A percentile compares a stretch with the other conserved stretches of the same genome.
These are phyloP conservation scores for Aspergillus texensis DNA, from an alignment of 2,329 filamentous ascomycete species.

Conservation along the genomic window DNA sequence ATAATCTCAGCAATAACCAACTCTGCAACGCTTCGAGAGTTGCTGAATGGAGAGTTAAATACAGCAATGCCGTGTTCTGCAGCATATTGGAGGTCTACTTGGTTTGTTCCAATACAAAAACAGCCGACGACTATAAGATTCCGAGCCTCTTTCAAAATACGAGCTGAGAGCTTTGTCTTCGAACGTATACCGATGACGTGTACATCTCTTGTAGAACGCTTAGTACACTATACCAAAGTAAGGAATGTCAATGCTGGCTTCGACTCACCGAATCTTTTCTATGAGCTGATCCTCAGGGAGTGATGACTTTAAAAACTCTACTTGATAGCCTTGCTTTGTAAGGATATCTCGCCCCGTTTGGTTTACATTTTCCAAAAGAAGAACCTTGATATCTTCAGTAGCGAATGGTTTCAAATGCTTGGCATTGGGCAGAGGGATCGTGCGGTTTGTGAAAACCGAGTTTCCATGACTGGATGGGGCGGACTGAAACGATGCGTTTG, in stretches of 20 bases:
- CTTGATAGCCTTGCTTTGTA: conserved; percentile 86
- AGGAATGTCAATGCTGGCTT: not conserved
- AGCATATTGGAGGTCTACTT: conserved; percentile 49
- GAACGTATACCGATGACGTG: conserved; percentile 98
- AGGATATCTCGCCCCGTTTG: conserved; percentile 84
- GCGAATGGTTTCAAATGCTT: conserved; percentile 95
- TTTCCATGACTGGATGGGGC: conserved; percentile 66
- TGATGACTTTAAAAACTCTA: conserved; percentile 86
- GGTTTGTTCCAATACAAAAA: conserved; percentile 95
- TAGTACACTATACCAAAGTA: conserved; percentile 14
- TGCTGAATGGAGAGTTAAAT: conserved; percentile 98
- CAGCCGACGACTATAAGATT: conserved; percentile 95
- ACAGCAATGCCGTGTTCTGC: conserved; percentile 75
- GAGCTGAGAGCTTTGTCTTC: conserved; percentile 90
- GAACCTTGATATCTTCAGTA: conserved; percentile 92
- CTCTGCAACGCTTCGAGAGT: conserved; percentile 95
- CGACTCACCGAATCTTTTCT: conserved; percentile 82
- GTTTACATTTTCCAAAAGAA: conserved; percentile 96
- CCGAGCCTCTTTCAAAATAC: conserved; percentile 84
- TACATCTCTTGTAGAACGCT: conserved; percentile 66
- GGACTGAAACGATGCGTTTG: conserved; percentile 73
- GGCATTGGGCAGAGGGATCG: conserved; percentile 47
- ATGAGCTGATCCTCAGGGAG: conserved; percentile 91
- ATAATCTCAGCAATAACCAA: conserved; percentile 95
- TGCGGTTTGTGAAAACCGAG: conserved; percentile 45